Conservation (phyloP, 352 stramenopile species). For the Phytopythium litorale region DNA sequence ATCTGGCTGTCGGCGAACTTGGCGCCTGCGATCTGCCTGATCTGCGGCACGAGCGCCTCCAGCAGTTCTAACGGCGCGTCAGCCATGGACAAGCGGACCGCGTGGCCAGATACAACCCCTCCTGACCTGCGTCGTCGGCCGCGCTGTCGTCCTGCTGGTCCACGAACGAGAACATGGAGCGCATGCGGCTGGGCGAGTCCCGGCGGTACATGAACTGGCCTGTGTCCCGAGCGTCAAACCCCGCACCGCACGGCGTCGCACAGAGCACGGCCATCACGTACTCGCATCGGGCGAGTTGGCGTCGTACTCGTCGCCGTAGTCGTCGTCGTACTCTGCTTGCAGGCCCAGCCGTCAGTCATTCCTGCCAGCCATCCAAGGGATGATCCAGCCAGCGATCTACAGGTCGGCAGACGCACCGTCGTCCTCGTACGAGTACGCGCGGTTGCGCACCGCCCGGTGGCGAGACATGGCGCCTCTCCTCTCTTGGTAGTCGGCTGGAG, state of each 20-base stretch:
- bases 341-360: background rate
- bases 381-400: background rate
- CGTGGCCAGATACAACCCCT: background rate
- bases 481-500: background rate
- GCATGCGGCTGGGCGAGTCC: constrained; percentile 69
- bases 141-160: constrained; percentile 29
- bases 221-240: constrained; percentile 11
- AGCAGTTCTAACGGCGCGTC: constrained; percentile 41
- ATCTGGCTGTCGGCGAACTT: constrained; percentile 61
- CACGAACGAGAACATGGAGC: constrained; percentile 81
- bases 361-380: too few relatives aligned
- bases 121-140: constrained; percentile 34
- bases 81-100: background rate
- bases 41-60: constrained; percentile 48
- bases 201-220: constrained; percentile 82
- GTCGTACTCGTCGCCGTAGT: constrained; percentile 55
- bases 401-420: constrained; percentile 38
- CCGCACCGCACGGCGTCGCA: too few relatives aligned
- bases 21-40: constrained; percentile 42
- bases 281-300: constrained; percentile 58
- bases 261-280: constrained; percentile 17
- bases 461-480: constrained; percentile 52
- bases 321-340: constrained; percentile 62
- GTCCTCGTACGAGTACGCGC: constrained; percentile 87
- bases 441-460: constrained; percentile 83